Evolutionary conservation across 176 grass and related monocot species (phyloP).

Genomic region (Carex parvula): DNA sequence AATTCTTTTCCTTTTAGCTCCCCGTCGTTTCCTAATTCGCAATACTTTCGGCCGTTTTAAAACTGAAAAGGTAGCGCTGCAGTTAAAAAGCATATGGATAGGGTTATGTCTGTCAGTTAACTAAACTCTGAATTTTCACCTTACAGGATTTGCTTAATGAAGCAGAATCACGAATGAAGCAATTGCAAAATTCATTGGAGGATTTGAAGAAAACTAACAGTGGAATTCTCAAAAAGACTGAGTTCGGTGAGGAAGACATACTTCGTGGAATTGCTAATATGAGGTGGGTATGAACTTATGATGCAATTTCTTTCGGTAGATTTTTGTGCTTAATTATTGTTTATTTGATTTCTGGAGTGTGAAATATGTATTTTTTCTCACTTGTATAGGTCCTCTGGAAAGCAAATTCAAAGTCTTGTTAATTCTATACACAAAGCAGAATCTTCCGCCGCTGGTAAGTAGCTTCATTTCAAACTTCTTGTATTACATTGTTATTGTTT

Average conservation of each 20-base stretch:
- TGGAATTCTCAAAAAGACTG: conserved; percentile 67
- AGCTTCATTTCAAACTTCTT: conserved; percentile 3
- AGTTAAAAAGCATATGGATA: conserved; percentile 17
- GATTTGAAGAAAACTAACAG: conserved; percentile 71
- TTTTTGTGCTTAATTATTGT: conserved; percentile 5
- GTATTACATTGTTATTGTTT: conserved; percentile 1
- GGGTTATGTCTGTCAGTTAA: conserved; percentile 10
- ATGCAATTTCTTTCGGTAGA: neutral
- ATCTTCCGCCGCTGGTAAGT: conserved; percentile 68
- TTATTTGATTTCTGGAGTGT: neutral
- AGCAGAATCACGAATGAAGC: conserved; percentile 67
- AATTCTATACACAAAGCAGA: conserved; percentile 80
- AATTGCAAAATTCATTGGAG: conserved; percentile 51
- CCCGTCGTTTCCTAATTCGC: conserved; percentile 74
- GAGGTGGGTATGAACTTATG: conserved; percentile 32
- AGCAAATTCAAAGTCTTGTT: conserved; percentile 72
- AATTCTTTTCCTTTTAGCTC: conserved; percentile 44
- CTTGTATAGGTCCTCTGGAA: conserved; percentile 67
- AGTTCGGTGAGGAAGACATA: conserved; percentile 77
- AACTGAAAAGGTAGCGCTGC: conserved; percentile 70
- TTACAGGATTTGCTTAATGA: conserved; percentile 68
- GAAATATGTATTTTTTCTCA: neutral
- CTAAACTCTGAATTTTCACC: conserved; percentile 18
- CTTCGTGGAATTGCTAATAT: conserved; percentile 68
- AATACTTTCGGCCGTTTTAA: conserved; percentile 83